Evolutionary conservation across 805 yeast species (phyloP).

Genomic region (Ogataea ganodermae): DNA sequence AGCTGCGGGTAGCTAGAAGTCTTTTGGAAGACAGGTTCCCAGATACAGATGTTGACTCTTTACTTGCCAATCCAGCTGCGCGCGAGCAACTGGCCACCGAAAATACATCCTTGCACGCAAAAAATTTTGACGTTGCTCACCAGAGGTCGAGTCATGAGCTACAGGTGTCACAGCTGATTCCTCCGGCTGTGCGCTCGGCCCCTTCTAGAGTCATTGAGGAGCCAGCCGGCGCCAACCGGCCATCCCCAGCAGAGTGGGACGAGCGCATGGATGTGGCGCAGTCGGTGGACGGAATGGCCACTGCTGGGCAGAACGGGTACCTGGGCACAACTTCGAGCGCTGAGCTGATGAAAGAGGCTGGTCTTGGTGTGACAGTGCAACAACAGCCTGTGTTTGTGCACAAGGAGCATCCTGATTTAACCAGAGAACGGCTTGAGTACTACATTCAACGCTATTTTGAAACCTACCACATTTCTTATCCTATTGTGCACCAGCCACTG

Average conservation of each 20-base stretch:
- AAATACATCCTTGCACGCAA: neutral
- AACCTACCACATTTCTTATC: conserved; percentile 20
- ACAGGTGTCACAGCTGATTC: conserved; percentile 16
- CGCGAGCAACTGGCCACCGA: neutral
- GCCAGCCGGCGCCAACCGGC: neutral
- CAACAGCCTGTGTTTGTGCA: neutral
- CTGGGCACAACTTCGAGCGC: conserved; percentile 19
- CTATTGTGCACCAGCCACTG: conserved; percentile 19
- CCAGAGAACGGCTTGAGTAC: conserved; percentile 10
- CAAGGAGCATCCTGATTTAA: neutral
- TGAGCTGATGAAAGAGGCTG: conserved; percentile 11
- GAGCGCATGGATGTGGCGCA: neutral
- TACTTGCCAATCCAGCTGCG: conserved; percentile 14
- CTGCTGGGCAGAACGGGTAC: conserved; percentile 18
- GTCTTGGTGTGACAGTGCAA: neutral
- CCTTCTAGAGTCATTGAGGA: neutral
- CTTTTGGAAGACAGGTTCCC: conserved; percentile 9
- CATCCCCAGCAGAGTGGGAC: neutral
- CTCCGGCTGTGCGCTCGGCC: conserved; percentile 4
- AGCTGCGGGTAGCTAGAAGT: conserved; percentile 12
- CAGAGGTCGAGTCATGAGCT: neutral
- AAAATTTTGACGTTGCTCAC: neutral
- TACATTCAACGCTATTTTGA: conserved; percentile 17
- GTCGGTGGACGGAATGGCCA: conserved; percentile 22
- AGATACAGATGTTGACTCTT: conserved; percentile 7